These are phyloP conservation scores for Glutinoglossum americanum DNA, from an alignment of 495 filamentous ascomycete species.

Conservation along the genomic window DNA sequence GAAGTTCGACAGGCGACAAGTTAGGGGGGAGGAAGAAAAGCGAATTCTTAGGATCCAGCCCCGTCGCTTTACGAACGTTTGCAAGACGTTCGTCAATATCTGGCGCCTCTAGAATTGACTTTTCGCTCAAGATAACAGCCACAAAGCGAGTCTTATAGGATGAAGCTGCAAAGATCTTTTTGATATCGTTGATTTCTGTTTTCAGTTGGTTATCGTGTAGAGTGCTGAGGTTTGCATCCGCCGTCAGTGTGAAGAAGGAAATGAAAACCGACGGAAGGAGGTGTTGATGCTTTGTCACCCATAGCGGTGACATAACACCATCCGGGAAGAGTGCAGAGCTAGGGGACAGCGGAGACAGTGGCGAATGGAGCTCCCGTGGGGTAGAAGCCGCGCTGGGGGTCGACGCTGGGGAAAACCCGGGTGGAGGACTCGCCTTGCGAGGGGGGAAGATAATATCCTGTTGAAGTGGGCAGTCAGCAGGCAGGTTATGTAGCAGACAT, in stretches of 20 bases:
- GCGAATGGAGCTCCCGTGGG: constrained; percentile 47
- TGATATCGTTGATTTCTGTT: constrained; percentile 59
- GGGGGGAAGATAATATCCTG: constrained; percentile 40
- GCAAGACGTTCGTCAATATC: constrained; percentile 57
- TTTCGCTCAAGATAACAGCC: constrained; percentile 59
- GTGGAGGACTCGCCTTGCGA: constrained; percentile 38
- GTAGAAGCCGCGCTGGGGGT: not conserved
- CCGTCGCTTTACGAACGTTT: constrained; percentile 53
- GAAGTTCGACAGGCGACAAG: constrained; percentile 34
- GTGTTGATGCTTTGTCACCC: constrained; percentile 70
- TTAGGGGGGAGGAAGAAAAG: constrained; percentile 56
- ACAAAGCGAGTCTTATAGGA: constrained; percentile 52
- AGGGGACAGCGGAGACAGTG: constrained; percentile 69
- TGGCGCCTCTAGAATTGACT: constrained; percentile 31
- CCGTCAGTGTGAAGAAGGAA: constrained; percentile 47
- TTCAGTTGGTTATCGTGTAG: constrained; percentile 73
- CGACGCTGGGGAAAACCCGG: constrained; percentile 19
- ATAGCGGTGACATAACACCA: constrained; percentile 58
- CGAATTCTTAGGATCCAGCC: constrained; percentile 50
- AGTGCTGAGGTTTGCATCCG: constrained; percentile 46
- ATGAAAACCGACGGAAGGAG: constrained; percentile 61
- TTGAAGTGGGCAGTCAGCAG: not conserved
- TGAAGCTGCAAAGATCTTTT: constrained; percentile 38
- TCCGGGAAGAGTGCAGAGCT: constrained; percentile 66
- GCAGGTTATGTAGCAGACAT: not conserved